Conservation (phyloP, 1,284 basidiomycete species). For the Rhodotorula sp. region DNA sequence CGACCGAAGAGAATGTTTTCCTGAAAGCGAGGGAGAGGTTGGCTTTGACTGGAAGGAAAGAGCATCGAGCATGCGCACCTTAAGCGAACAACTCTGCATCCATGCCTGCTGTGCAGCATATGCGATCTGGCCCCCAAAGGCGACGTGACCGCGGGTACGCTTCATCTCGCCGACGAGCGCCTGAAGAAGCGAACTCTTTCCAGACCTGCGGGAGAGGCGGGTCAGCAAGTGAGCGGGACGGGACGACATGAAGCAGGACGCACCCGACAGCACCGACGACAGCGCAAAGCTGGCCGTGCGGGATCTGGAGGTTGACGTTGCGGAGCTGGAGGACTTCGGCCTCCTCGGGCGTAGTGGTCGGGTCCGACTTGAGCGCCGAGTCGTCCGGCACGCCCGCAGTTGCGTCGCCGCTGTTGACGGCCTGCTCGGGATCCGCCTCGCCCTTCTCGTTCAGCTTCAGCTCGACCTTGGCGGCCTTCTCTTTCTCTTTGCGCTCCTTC, state of each 20-base stretch:
- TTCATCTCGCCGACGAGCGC: constrained; percentile 76
- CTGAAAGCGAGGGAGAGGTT: constrained; percentile 59
- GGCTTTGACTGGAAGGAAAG: constrained; percentile 14
- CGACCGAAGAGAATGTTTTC: constrained; percentile 85
- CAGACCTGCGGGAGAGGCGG: constrained; percentile 38
- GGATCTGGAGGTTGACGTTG: constrained; percentile 61
- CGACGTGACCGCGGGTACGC: constrained; percentile 58
- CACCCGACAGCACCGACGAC: constrained; percentile 66
- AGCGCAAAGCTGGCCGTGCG: constrained; percentile 63
- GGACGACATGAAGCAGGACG: not conserved
- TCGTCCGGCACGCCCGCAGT: constrained; percentile 12
- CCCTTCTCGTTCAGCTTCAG: constrained; percentile 21
- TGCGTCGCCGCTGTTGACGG: constrained; percentile 15
- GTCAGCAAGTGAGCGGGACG: not conserved
- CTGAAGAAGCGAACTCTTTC: constrained; percentile 67
- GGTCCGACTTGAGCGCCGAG: not conserved
- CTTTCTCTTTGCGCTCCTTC: constrained; percentile 30
- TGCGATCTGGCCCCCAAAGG: constrained; percentile 43
- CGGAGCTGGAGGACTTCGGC: constrained; percentile 57
- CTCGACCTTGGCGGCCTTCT: constrained; percentile 32
- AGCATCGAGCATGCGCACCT: not conserved
- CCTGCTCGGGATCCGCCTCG: constrained; percentile 20
- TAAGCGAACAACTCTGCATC: constrained; percentile 79
- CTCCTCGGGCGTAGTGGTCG: not conserved
- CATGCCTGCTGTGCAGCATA: constrained; percentile 65